A percentile compares a stretch with the other conserved stretches of the same genome.
Conservation (phyloP, 2,329 filamentous ascomycete species). For the Golovinomyces cichoracearum region DNA sequence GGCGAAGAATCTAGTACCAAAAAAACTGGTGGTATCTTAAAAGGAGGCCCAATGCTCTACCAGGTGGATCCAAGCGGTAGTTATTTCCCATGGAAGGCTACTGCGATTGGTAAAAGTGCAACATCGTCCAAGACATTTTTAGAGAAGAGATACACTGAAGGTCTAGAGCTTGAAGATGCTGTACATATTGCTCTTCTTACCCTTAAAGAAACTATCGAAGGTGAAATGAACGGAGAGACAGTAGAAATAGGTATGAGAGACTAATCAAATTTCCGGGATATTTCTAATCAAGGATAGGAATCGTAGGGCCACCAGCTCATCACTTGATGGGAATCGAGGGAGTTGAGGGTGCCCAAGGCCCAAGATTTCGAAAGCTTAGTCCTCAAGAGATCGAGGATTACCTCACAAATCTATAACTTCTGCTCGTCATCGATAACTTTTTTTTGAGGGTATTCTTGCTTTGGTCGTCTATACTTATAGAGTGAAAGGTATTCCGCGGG, state of each 20-base stretch:
- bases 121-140: slow-evolving; percentile 97
- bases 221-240: slow-evolving; percentile 96
- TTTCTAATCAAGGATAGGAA: slow-evolving; percentile 30
- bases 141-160: slow-evolving; percentile 96
- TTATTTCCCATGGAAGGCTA: slow-evolving; percentile 99
- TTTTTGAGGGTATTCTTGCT: no score
- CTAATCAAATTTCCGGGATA: background rate
- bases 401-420: slow-evolving; percentile 64
- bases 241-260: slow-evolving; percentile 61
- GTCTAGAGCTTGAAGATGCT: slow-evolving; percentile 86
- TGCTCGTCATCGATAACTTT: slow-evolving; percentile 3
- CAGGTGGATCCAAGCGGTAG: slow-evolving; percentile 97
- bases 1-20: slow-evolving; percentile 49
- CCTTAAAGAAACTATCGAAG: slow-evolving; percentile 96
- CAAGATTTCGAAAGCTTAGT: slow-evolving; percentile 77
- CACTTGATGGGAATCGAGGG: slow-evolving; percentile 79
- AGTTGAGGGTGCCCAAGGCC: slow-evolving; percentile 59
- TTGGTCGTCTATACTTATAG: no score
- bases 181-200: slow-evolving; percentile 95
- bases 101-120: slow-evolving; percentile 93
- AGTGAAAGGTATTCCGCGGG: no score
- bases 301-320: slow-evolving; percentile 81
- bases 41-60: slow-evolving; percentile 91
- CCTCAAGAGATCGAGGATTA: slow-evolving; percentile 99
- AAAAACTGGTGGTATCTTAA: slow-evolving; percentile 86